Base-by-base conservation (phyloP, 257 asterid species). In the Jasminum sambac region DNA sequence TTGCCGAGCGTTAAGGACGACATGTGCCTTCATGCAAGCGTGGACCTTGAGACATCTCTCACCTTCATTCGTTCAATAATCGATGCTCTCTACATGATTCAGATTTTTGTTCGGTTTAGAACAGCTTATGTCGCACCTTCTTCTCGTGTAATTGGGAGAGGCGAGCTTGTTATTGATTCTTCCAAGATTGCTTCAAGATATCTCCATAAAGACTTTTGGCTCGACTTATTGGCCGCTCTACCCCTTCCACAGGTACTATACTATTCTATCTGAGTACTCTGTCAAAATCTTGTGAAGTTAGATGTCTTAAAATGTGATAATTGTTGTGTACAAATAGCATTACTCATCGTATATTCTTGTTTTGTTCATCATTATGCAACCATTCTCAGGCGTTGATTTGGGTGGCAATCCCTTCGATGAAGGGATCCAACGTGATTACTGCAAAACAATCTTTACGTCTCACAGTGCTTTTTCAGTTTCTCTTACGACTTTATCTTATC, bases 211-310 rank as follows among this genome's bases (percentile, higher is more conserved):
- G 86, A 81, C 66, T 87, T 89, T 69, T 84, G 83, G 82, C 61
- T 87, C 14, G 94, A 89, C 42, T 5, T 83, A 0, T 66, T 89
- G 67, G 87, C 91, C 1, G 83, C 90, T 23, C 84, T 89, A 16
- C 96, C 96, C n/a, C 84, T 89, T 68, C 94, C 96, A 14, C 96
- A 85, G 96, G 96, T 87, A 83, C 24, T 66, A 19, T 26, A 17
- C n/a, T 34, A 30, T 8, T 10, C 58, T 36, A 62, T 44, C 36
- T 34, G 12, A 39, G 38, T 25, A 52, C 5, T 52, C 9, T 52
- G 26, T 16, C 10, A 16, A 30, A 30, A 30, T 30, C 36, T 30
- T 30, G 36, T 30, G 36, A 30, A 30, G 36, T 30, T 4, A 30
- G 36, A 30, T 30, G 4, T 30, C 36, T 30, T 30, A 1, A 30